phyloP scores from a whole-genome alignment of 2,329 filamentous ascomycete genomes.

The Beauveria medogensis region DNA sequence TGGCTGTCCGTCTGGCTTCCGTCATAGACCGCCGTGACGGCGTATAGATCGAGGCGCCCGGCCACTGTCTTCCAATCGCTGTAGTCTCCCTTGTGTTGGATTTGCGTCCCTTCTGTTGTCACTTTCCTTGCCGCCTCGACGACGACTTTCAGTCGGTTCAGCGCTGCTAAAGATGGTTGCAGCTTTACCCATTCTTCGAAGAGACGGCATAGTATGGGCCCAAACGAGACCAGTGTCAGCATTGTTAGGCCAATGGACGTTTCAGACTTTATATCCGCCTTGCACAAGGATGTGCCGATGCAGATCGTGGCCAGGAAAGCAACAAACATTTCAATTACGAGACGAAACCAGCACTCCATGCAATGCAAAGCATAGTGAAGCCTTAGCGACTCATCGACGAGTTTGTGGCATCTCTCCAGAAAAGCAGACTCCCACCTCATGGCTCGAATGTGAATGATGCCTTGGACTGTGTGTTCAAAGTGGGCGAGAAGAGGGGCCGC shows the following conservation, averaged over 20 bases:
- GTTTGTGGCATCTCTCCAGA: conserved; percentile 32
- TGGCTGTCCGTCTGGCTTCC: neutral
- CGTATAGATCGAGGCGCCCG: neutral
- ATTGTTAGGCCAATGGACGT: conserved; percentile 5
- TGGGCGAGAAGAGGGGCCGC: conserved; percentile 25
- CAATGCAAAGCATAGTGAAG: conserved; percentile 47
- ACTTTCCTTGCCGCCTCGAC: neutral
- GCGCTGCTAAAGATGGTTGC: neutral
- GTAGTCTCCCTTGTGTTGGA: neutral
- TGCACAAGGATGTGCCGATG: conserved; percentile 32
- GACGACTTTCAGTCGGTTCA: neutral
- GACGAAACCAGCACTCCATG: conserved; percentile 45
- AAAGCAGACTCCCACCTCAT: conserved; percentile 42
- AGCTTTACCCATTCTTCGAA: conserved; percentile 19
- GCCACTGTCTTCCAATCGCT: neutral
- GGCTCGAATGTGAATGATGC: conserved; percentile 40
- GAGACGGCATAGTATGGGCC: conserved; percentile 17
- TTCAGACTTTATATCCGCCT: conserved; percentile 9
- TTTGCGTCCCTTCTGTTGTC: neutral
- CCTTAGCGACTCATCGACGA: conserved; percentile 42
- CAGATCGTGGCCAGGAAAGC: conserved; percentile 35
- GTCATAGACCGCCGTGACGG: neutral
- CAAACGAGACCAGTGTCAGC: conserved; percentile 18
- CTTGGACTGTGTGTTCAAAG: conserved; percentile 35
- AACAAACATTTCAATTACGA: conserved; percentile 40